phyloP scores from a whole-genome alignment of 2,329 filamentous ascomycete species.

The Pseudocercospora cruenta region DNA sequence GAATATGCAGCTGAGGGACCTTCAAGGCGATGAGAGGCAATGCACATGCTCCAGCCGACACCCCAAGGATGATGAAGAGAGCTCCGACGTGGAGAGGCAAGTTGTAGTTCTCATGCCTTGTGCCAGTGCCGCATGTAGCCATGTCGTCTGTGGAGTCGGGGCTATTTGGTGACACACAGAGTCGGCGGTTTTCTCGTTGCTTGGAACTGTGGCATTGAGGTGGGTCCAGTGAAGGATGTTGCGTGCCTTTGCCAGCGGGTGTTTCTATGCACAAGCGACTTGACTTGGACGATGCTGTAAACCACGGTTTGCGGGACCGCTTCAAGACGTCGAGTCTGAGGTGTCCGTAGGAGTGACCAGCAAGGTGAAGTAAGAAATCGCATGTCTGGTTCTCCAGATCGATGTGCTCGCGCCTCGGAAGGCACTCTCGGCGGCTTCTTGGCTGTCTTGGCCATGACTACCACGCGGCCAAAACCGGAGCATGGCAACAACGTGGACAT shows the following conservation, averaged over 20 bases:
- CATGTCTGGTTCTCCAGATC: slow-evolving; percentile 5
- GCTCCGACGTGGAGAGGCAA: slow-evolving; percentile 59
- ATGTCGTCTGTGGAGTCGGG: slow-evolving; percentile 6
- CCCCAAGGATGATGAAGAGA: slow-evolving; percentile 56
- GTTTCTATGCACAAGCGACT: not conserved
- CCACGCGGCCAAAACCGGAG: slow-evolving; percentile 1
- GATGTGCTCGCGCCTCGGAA: slow-evolving; percentile 3
- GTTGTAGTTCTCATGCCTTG: slow-evolving; percentile 52
- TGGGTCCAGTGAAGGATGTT: not conserved
- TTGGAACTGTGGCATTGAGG: not conserved
- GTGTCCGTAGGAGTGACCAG: not conserved
- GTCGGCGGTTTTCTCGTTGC: not conserved
- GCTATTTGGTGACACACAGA: not conserved
- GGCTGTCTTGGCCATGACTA: slow-evolving; percentile 3
- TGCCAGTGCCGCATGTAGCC: slow-evolving; percentile 54
- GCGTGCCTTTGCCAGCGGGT: not conserved
- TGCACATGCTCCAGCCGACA: slow-evolving; percentile 61
- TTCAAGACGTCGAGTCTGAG: not conserved
- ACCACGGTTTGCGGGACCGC: no score
- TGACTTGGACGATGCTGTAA: no score
- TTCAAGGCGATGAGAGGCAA: slow-evolving; percentile 63
- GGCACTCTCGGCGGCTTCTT: slow-evolving; percentile 7
- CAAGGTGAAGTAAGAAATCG: not conserved
- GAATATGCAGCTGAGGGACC: slow-evolving; percentile 61
- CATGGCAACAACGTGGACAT: not conserved